These are phyloP conservation scores for Talaromyces sp. DNA, from an alignment of 2,329 filamentous ascomycete genomes.

Conservation along the genomic window DNA sequence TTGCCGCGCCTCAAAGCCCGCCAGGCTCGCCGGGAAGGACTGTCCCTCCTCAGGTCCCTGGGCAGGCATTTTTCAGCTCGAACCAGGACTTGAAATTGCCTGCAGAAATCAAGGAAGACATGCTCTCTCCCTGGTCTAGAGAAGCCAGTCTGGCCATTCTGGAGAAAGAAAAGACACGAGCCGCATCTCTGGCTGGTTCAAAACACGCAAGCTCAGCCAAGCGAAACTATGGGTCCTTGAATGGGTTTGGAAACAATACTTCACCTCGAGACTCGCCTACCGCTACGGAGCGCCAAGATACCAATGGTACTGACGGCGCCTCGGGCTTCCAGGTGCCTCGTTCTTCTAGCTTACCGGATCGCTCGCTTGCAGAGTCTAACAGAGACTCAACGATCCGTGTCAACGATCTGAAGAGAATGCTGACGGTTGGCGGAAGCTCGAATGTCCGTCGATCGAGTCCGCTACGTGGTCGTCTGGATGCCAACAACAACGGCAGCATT, in stretches of 20 bases:
- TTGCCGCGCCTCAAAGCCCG: conserved; percentile 60
- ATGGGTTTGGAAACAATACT: conserved; percentile 26
- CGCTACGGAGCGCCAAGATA: conserved; percentile 16
- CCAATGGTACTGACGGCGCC: conserved; percentile 14
- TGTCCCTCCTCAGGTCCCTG: conserved; percentile 58
- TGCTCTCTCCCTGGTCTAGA: conserved; percentile 74
- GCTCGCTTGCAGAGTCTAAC: conserved; percentile 31
- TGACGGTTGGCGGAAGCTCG: conserved; percentile 35
- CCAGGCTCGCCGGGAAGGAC: conserved; percentile 63
- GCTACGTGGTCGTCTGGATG: conserved; percentile 33
- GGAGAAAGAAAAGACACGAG: conserved; percentile 62
- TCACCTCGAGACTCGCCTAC: conserved; percentile 24
- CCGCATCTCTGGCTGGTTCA: conserved; percentile 72
- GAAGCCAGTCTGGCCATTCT: conserved; percentile 66
- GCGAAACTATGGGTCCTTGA: conserved; percentile 21
- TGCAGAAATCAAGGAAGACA: conserved; percentile 62
- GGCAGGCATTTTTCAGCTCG: conserved; percentile 40
- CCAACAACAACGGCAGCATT: conserved; percentile 26
- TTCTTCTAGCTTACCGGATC: conserved; percentile 33
- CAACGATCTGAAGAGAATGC: conserved; percentile 45
- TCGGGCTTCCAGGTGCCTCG: conserved; percentile 26
- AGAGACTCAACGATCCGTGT: conserved; percentile 43
- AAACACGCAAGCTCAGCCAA: conserved; percentile 52
- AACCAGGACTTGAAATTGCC: conserved; percentile 53
- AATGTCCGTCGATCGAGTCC: conserved; percentile 37